Evolutionary conservation across 176 grass and related monocot species (phyloP).

Genomic region (Musa itinerans): DNA sequence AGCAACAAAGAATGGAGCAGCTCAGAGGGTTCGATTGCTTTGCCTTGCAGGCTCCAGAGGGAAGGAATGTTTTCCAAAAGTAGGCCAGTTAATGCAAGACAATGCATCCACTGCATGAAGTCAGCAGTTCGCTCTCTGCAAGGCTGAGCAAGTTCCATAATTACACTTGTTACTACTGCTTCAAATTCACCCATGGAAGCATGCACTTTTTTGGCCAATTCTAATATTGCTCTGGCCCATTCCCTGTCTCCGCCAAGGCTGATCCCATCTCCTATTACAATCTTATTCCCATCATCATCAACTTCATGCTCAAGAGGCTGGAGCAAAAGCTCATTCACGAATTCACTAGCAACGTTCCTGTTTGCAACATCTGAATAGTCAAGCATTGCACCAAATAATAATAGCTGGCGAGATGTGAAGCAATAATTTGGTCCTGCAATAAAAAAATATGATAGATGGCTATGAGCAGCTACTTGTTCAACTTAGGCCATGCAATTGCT

Average conservation of each 20-base stretch:
- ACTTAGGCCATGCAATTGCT: background rate
- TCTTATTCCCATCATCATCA: conserved; percentile 67
- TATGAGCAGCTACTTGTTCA: conserved; percentile 1
- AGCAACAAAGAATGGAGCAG: conserved; percentile 79
- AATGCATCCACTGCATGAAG: conserved; percentile 88
- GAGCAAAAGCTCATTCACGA: conserved; percentile 62
- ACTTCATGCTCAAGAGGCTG: conserved; percentile 67
- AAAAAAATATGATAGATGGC: conserved; percentile 12
- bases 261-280: conserved; percentile 75
- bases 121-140: conserved; percentile 87
- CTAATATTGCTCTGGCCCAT: conserved; percentile 73
- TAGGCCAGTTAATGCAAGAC: conserved; percentile 62
- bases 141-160: conserved; percentile 53
- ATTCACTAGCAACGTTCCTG: conserved; percentile 60
- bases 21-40: conserved; percentile 50
- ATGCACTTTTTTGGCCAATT: conserved; percentile 77
- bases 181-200: conserved; percentile 74
- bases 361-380: conserved; percentile 88
- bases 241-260: conserved; percentile 69
- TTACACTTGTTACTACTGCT: conserved; percentile 42
- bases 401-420: conserved; percentile 61
- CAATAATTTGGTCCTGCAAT: conserved; percentile 70
- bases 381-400: conserved; percentile 80
- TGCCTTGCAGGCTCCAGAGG: conserved; percentile 47
- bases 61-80: conserved; percentile 71